These are phyloP conservation scores for Delonix regia DNA, from an alignment of 306 rosid species.

Conservation along the genomic window DNA sequence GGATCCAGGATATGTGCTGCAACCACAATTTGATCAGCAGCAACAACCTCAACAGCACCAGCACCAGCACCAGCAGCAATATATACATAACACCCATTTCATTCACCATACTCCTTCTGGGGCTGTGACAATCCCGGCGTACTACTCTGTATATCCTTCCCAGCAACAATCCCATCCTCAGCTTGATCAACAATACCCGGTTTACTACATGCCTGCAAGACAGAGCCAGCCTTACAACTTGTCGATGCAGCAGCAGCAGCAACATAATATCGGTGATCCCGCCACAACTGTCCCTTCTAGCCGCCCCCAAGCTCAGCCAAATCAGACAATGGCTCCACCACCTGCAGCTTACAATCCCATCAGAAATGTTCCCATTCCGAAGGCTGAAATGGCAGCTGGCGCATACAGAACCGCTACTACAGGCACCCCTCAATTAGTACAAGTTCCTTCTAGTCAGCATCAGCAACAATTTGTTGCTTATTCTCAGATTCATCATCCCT, in stretches of 20 bases:
- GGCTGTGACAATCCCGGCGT: conserved; percentile 55
- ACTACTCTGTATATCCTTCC: conserved; percentile 69
- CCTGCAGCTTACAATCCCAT: conserved; percentile 52
- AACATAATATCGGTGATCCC: conserved; percentile 50
- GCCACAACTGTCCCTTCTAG: conserved; percentile 44
- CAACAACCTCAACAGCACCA: conserved; percentile 18
- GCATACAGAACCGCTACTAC: conserved; percentile 59
- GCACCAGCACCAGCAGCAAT: conserved; percentile 48
- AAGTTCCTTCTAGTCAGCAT: conserved; percentile 59
- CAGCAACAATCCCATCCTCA: conserved; percentile 62
- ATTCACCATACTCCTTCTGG: conserved; percentile 64
- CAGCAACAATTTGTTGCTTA: conserved; percentile 67
- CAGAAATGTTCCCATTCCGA: conserved; percentile 54
- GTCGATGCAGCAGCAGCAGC: conserved; percentile 50
- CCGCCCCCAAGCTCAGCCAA: conserved; percentile 59
- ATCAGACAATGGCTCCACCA: conserved; percentile 50
- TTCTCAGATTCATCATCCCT: conserved; percentile 71
- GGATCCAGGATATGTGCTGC: conserved; percentile 65
- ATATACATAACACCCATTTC: conserved; percentile 60
- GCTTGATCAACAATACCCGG: conserved; percentile 72
- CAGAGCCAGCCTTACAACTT: conserved; percentile 66
- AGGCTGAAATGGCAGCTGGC: conserved; percentile 55
- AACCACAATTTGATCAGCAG: conserved; percentile 55
- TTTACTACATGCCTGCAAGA: conserved; percentile 68
- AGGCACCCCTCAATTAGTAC: conserved; percentile 64